phyloP scores from a whole-genome alignment of 306 rosid genomes.

The Sindora glabra region DNA sequence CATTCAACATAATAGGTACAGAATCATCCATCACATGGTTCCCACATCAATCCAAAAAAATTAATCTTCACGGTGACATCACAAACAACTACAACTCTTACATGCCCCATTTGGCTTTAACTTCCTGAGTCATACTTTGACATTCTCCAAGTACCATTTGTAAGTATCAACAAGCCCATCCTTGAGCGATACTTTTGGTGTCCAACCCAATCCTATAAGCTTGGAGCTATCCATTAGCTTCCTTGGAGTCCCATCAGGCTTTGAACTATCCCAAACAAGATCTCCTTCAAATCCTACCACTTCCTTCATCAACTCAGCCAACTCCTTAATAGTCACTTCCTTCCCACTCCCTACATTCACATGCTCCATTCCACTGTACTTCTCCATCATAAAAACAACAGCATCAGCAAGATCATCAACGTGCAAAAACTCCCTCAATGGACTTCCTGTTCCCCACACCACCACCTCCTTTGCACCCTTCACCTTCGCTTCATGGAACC shows the following conservation, averaged over 20 bases:
- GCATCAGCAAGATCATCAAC: constrained; percentile 89
- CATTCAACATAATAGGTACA: constrained; percentile 30
- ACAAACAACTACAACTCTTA: constrained; percentile 13
- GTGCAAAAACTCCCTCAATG: constrained; percentile 87
- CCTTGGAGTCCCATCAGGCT: constrained; percentile 96
- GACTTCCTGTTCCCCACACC: constrained; percentile 96
- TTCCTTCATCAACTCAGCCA: constrained; percentile 84
- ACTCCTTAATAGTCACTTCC: constrained; percentile 79
- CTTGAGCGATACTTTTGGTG: constrained; percentile 73
- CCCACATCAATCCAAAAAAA: constrained; percentile 7
- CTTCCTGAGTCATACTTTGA: constrained; percentile 41
- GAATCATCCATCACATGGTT: constrained; percentile 11
- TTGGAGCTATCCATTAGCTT: constrained; percentile 91
- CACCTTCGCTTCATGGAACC: constrained; percentile 90
- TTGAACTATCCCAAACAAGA: constrained; percentile 83
- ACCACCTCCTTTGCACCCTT: constrained; percentile 74
- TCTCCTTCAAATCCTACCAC: constrained; percentile 84
- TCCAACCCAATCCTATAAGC: constrained; percentile 76
- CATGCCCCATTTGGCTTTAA: constrained; percentile 16
- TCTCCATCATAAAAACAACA: constrained; percentile 65
- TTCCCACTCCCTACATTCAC: constrained; percentile 87
- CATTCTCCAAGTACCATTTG: constrained; percentile 80
- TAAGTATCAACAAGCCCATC: constrained; percentile 90
- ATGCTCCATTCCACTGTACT: constrained; percentile 72
- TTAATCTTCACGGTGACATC: constrained; percentile 4